phyloP scores from a whole-genome alignment of 192 early-diverging fungal genomes.

The Thoreauomyces humboldtii region DNA sequence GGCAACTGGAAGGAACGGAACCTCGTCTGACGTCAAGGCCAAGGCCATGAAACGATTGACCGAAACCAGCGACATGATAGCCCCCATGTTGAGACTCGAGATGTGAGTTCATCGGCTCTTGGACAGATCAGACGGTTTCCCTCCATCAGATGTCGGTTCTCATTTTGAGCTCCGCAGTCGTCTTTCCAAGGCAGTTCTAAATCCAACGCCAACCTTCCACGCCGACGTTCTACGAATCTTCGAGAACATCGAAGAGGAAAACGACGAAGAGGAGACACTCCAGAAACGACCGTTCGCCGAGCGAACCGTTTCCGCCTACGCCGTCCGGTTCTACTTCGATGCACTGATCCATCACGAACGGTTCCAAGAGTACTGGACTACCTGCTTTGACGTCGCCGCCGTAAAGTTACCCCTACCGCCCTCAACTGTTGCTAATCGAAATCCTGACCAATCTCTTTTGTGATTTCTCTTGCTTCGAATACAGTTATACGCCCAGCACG shows the following conservation, averaged over 20 bases:
- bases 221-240: conserved; percentile 12
- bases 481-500: conserved; percentile 15
- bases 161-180: neutral
- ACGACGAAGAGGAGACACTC: neutral
- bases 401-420: conserved; percentile 27
- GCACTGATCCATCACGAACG: conserved; percentile 38
- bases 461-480: too few relatives aligned
- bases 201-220: neutral
- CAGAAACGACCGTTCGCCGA: conserved; percentile 9
- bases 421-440: too few relatives aligned
- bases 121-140: too few relatives aligned
- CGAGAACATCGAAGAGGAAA: neutral
- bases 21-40: neutral
- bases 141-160: too few relatives aligned
- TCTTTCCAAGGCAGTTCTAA: neutral
- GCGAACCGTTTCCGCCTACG: conserved; percentile 40
- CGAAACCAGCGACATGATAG: neutral
- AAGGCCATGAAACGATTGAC: neutral
- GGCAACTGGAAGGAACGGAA: neutral
- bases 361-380: conserved; percentile 44
- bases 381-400: conserved; percentile 37
- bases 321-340: conserved; percentile 45
- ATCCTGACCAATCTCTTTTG: too few relatives aligned
- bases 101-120: neutral
- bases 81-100: neutral